Evolutionary conservation across 768 basidiomycete species (phyloP).

Genomic region (Boletus tylopilopsis): DNA sequence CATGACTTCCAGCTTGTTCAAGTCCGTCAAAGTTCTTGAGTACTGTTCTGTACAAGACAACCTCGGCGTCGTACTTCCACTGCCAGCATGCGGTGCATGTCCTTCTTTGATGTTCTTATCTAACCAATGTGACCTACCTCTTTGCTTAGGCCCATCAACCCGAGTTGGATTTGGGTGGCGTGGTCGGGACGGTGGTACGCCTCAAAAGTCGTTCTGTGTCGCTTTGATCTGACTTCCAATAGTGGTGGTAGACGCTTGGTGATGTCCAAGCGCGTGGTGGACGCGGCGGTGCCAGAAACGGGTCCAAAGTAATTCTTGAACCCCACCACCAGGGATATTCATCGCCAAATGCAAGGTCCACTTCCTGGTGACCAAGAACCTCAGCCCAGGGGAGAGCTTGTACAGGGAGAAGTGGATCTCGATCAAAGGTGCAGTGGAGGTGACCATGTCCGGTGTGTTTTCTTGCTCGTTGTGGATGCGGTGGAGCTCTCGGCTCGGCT

Average conservation of each 20-base stretch:
- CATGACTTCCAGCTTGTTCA: too few species aligned
- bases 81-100: too few species aligned
- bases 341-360: conserved; percentile 98
- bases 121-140: too few species aligned
- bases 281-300: conserved; percentile 72
- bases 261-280: conserved; percentile 36
- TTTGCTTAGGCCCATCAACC: too few species aligned
- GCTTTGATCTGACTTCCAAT: conserved; percentile 1
- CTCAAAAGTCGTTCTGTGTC: too few species aligned
- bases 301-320: conserved; percentile 87
- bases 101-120: too few species aligned
- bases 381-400: conserved; percentile 95
- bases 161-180: too few species aligned
- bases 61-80: too few species aligned
- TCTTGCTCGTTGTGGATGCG: conserved; percentile 70
- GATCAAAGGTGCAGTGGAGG: conserved; percentile 70
- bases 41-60: too few species aligned
- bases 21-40: too few species aligned
- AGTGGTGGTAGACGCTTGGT: conserved; percentile 11
- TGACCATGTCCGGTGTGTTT: conserved; percentile 85
- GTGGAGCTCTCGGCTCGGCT: conserved; percentile 95
- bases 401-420: conserved; percentile 98
- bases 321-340: conserved; percentile 94
- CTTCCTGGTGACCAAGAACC: conserved; percentile 95
- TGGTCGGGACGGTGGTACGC: conserved; percentile 42